These are phyloP conservation scores for Hygrocybe punicea DNA, from an alignment of 768 basidiomycete species.

Conservation along the genomic window DNA sequence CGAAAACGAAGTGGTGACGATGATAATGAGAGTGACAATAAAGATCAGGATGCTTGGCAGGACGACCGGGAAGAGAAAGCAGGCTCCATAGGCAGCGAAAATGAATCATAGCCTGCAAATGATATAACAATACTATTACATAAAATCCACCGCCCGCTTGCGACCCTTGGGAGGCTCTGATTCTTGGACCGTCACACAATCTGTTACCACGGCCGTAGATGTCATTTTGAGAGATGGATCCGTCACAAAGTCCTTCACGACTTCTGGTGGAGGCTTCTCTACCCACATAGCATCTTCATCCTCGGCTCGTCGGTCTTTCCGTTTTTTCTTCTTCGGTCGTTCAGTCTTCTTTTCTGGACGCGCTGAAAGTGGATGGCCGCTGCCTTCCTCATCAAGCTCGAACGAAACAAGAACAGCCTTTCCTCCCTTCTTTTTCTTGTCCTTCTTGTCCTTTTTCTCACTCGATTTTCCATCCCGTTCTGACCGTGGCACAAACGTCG, in stretches of 20 bases:
- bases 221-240: slow-evolving; percentile 13
- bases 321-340: slow-evolving; percentile 44
- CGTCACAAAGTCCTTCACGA: slow-evolving; percentile 37
- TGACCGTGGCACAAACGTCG: slow-evolving; percentile 76
- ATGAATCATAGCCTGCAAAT: too few relatives aligned
- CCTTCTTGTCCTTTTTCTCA: slow-evolving; percentile 50
- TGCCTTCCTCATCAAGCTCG: slow-evolving; percentile 65
- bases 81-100: neutral
- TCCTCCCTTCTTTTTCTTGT: slow-evolving; percentile 44
- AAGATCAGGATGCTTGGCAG: neutral
- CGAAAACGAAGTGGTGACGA: slow-evolving; percentile 34
- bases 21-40: slow-evolving; percentile 25
- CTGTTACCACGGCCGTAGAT: slow-evolving; percentile 14
- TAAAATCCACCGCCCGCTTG: slow-evolving; percentile 72
- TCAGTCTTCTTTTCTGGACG: slow-evolving; percentile 29
- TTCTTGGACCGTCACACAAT: slow-evolving; percentile 19
- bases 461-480: slow-evolving; percentile 43
- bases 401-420: slow-evolving; percentile 66
- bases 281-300: slow-evolving; percentile 62
- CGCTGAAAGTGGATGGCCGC: slow-evolving; percentile 32
- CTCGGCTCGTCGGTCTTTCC: slow-evolving; percentile 37
- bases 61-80: neutral
- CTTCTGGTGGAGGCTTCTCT: slow-evolving; percentile 56
- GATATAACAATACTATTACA: too few relatives aligned
- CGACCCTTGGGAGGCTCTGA: slow-evolving; percentile 41